These are phyloP conservation scores for Camellia oleifera DNA, from an alignment of 179 eudicot genomes.

Conservation along the genomic window DNA sequence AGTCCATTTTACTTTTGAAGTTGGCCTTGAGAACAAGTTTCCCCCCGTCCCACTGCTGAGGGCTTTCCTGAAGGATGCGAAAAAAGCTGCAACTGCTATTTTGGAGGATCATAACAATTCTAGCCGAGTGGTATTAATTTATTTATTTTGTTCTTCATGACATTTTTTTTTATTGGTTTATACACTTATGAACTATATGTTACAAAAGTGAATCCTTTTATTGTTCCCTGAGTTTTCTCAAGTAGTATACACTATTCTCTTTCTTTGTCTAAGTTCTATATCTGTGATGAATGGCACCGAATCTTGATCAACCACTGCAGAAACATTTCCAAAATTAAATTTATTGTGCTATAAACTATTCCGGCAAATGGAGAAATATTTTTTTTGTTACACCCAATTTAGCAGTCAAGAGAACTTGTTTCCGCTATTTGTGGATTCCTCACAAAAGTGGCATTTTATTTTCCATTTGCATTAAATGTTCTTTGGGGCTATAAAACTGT, in stretches of 20 bases:
- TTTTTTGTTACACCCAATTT: not conserved
- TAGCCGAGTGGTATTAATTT: constrained; percentile 72
- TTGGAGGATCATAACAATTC: constrained; percentile 80
- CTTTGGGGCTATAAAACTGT: not conserved
- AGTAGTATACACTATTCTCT: not conserved
- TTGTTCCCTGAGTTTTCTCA: not conserved
- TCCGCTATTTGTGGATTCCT: not conserved
- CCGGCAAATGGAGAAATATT: not conserved
- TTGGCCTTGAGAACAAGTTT: constrained; percentile 82
- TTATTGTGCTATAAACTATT: not conserved
- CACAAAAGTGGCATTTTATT: not conserved
- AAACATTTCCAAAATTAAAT: not conserved
- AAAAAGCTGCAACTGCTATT: constrained; percentile 77
- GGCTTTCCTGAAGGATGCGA: constrained; percentile 91
- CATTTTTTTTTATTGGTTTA: not conserved
- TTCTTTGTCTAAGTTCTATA: not conserved
- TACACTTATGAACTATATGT: not conserved
- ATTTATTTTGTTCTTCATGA: not conserved
- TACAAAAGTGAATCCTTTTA: not conserved
- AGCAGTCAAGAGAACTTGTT: not conserved
- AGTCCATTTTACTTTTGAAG: constrained; percentile 91
- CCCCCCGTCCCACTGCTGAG: constrained; percentile 87
- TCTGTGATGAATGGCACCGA: not conserved
- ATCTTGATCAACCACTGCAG: not conserved
- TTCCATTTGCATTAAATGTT: not conserved